These are phyloP conservation scores for Boletus fagicola DNA, from an alignment of 768 basidiomycete species.

Conservation along the genomic window DNA sequence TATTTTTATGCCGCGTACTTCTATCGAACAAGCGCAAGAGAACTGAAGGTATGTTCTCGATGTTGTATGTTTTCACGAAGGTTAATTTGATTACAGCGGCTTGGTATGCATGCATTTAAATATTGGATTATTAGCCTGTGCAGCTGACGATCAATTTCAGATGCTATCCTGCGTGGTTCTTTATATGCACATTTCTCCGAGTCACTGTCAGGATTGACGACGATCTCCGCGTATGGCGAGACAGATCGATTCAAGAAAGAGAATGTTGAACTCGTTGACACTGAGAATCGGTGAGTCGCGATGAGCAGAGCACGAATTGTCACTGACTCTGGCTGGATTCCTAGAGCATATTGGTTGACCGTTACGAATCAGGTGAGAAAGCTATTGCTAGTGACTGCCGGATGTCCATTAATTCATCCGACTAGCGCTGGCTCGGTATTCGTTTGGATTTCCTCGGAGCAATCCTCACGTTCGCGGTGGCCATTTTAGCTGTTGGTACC, in stretches of 20 bases:
- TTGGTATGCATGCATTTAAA: slow-evolving; percentile 40
- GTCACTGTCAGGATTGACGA: slow-evolving; percentile 80
- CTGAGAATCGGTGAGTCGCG: slow-evolving; percentile 70
- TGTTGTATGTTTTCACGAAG: background rate
- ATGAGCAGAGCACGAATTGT: background rate
- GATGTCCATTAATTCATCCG: background rate
- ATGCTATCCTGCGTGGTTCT: slow-evolving; percentile 81
- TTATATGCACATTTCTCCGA: slow-evolving; percentile 94
- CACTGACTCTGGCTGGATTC: background rate
- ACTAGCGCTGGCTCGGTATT: slow-evolving; percentile 79
- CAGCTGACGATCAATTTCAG: slow-evolving; percentile 32
- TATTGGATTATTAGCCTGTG: background rate
- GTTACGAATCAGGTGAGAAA: slow-evolving; percentile 68
- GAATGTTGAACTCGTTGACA: slow-evolving; percentile 72
- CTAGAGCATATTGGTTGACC: slow-evolving; percentile 80
- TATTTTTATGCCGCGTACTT: slow-evolving; percentile 76
- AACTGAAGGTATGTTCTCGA: slow-evolving; percentile 61
- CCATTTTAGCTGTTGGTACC: slow-evolving; percentile 73
- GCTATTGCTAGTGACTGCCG: background rate
- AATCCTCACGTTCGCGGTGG: slow-evolving; percentile 70
- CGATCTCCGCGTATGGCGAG: slow-evolving; percentile 87
- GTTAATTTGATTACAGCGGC: slow-evolving; percentile 40
- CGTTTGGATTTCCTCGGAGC: slow-evolving; percentile 84
- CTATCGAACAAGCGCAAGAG: slow-evolving; percentile 83
- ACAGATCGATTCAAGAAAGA: slow-evolving; percentile 69